Conservation (phyloP, 352 stramenopile species). For the Globisporangium camurandrum region DNA sequence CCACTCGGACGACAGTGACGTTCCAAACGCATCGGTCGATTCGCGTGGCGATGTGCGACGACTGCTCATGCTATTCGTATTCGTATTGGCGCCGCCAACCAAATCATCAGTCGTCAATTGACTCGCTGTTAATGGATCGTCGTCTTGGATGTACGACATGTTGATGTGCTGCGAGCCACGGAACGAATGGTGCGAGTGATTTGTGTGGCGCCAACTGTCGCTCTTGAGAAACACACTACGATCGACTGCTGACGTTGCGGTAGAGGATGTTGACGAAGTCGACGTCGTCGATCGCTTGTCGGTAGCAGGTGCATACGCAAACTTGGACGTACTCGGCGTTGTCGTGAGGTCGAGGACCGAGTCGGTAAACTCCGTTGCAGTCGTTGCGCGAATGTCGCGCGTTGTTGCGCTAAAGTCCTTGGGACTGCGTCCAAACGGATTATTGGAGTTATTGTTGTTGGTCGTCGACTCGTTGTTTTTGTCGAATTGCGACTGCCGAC, state of each 20-base stretch:
- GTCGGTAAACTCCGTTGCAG: slow-evolving; percentile 4
- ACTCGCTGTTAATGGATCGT: slow-evolving; percentile 6
- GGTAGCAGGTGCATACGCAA: background rate
- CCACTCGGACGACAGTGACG: slow-evolving; percentile 5
- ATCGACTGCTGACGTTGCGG: background rate
- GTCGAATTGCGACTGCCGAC: background rate
- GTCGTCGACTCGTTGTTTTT: background rate
- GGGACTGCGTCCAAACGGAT: no score
- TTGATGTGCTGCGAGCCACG: slow-evolving; percentile 9
- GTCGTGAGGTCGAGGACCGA: slow-evolving; percentile 5
- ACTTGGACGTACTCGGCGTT: slow-evolving; percentile 7
- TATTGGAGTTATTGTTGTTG: no score
- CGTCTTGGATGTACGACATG: slow-evolving; percentile 6
- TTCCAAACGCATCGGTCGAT: slow-evolving; percentile 6
- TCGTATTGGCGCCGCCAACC: no score
- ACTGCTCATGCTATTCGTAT: no score
- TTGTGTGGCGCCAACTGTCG: slow-evolving; percentile 8
- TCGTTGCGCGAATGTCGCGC: background rate
- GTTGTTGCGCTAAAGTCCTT: slow-evolving; percentile 1
- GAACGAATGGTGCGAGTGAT: slow-evolving; percentile 7
- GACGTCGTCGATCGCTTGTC: background rate
- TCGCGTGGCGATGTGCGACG: background rate
- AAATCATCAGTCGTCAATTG: slow-evolving; percentile 5
- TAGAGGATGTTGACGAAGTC: no score
- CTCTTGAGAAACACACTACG: slow-evolving; percentile 6